These are phyloP conservation scores for Rhizophora apiculata DNA, from an alignment of 345 rosid genomes.

Conservation along the genomic window DNA sequence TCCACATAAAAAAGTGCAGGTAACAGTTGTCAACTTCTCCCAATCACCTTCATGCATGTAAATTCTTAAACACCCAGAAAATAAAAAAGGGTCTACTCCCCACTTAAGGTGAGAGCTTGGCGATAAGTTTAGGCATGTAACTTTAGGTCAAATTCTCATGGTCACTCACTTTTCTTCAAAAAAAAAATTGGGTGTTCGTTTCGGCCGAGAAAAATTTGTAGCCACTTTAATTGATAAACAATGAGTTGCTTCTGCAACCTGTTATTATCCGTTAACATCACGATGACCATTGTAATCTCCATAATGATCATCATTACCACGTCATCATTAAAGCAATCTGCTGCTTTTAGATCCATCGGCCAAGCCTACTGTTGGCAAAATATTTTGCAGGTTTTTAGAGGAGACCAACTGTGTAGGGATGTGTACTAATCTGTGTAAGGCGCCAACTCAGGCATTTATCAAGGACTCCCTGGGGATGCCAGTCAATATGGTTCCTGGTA, in stretches of 20 bases:
- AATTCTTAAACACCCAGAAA: no score
- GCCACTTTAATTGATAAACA: conserved; percentile 8
- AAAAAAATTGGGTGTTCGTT: no score
- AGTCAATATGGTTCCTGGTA: conserved; percentile 88
- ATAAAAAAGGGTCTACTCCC: no score
- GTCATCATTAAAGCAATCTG: conserved; percentile 19
- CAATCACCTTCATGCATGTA: background rate
- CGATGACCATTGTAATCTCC: conserved; percentile 18
- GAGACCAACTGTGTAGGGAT: conserved; percentile 79
- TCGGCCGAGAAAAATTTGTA: no score
- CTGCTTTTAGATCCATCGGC: conserved; percentile 13
- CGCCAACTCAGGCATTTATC: conserved; percentile 75
- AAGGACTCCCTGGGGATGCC: conserved; percentile 80
- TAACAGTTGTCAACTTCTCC: conserved; percentile 26
- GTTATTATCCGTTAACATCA: conserved; percentile 28
- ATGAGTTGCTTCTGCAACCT: conserved; percentile 26
- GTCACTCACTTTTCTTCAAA: no score
- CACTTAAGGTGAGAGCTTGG: no score
- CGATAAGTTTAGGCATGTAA: no score
- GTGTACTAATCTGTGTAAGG: conserved; percentile 88
- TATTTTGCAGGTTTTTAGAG: conserved; percentile 68
- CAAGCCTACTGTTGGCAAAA: background rate
- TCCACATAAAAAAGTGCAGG: conserved; percentile 90
- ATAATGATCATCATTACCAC: conserved; percentile 16
- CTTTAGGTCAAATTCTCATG: no score